These are phyloP conservation scores for Camptophora hylomeconis DNA, from an alignment of 2,329 filamentous ascomycete genomes.

Conservation along the genomic window DNA sequence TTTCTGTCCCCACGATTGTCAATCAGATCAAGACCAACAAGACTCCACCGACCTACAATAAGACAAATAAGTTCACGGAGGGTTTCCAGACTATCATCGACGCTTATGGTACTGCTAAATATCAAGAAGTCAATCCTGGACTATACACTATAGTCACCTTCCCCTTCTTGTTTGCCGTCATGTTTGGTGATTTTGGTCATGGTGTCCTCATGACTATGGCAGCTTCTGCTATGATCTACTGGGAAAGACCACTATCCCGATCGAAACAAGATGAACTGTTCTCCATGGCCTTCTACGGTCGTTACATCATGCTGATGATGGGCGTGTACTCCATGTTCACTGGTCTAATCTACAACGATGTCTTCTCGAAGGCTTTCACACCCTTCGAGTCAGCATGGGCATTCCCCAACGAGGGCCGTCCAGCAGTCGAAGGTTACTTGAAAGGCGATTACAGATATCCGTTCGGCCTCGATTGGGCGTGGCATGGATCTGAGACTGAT, in stretches of 20 bases:
- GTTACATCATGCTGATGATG: slow-evolving; percentile 98
- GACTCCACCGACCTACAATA: slow-evolving; percentile 91
- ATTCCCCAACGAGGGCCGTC: slow-evolving; percentile 60
- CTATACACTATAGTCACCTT: slow-evolving; percentile 94
- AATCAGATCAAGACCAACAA: slow-evolving; percentile 96
- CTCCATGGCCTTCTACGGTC: slow-evolving; percentile 96
- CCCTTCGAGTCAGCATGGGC: slow-evolving; percentile 84
- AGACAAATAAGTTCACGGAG: slow-evolving; percentile 97
- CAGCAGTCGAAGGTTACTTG: slow-evolving; percentile 53
- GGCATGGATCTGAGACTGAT: slow-evolving; percentile 92
- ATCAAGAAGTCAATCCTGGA: slow-evolving; percentile 92
- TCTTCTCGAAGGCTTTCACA: slow-evolving; percentile 86
- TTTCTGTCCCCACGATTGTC: slow-evolving; percentile 96
- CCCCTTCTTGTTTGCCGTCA: slow-evolving; percentile 98
- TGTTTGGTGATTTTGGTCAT: slow-evolving; percentile 98
- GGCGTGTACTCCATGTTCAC: slow-evolving; percentile 94
- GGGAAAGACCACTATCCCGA: slow-evolving; percentile 65
- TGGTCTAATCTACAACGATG: slow-evolving; percentile 93
- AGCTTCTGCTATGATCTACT: slow-evolving; percentile 88
- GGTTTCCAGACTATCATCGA: slow-evolving; percentile 99
- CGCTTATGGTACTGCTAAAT: slow-evolving; percentile 93
- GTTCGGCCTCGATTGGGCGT: slow-evolving; percentile 89
- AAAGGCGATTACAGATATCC: slow-evolving; percentile 75
- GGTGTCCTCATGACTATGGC: slow-evolving; percentile 77
- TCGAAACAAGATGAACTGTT: slow-evolving; percentile 97